Percentiles rank a stretch among this genome's conserved stretches.
Conservation (phyloP, 2,329 filamentous ascomycete genomes). For the Blastomyces emzantsi region DNA sequence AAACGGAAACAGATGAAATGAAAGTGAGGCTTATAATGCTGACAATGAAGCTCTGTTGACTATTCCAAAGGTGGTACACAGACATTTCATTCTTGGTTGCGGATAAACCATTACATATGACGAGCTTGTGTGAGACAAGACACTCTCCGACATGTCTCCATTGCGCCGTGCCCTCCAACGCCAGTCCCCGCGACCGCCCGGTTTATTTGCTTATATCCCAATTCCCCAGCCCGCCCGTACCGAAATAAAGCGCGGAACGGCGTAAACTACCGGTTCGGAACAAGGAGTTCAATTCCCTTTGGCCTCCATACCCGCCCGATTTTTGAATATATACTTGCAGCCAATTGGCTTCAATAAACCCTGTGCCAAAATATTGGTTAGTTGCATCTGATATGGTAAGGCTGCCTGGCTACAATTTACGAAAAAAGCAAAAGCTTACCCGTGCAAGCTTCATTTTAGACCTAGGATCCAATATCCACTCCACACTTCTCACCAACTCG, state of each 20-base stretch:
- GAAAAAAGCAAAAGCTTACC: neutral
- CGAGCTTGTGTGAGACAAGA: neutral
- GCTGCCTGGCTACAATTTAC: neutral
- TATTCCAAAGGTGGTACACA: neutral
- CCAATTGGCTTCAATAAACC: slow-evolving; percentile 3
- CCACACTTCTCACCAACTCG: neutral
- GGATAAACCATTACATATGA: neutral
- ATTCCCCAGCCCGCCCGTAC: neutral
- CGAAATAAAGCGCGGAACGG: neutral
- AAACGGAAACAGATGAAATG: neutral
- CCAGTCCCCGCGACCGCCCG: no score
- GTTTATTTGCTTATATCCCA: neutral
- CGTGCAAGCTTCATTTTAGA: neutral
- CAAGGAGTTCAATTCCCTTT: neutral
- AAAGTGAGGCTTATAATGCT: neutral
- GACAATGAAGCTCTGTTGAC: neutral
- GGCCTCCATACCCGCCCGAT: neutral
- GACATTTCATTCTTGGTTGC: neutral
- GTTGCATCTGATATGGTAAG: neutral
- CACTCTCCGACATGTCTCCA: neutral
- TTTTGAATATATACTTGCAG: slow-evolving; percentile 4
- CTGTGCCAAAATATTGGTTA: neutral
- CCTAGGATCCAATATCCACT: neutral
- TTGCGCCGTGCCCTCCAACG: neutral
- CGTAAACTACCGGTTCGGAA: neutral